phyloP scores from a whole-genome alignment of 805 yeast genomes.

The Starmera dryadoides region DNA sequence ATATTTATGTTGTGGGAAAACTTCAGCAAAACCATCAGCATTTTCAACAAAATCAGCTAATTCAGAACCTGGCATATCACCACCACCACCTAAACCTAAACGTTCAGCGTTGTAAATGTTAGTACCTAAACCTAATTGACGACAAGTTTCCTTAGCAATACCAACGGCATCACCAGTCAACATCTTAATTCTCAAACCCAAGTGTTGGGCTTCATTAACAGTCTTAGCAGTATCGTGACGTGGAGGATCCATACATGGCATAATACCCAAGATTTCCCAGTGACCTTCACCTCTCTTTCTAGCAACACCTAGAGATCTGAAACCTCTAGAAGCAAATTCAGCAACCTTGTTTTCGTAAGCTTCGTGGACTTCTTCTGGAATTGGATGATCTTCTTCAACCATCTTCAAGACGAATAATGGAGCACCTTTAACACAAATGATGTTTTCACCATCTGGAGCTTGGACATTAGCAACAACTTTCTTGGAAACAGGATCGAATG shows the following conservation, averaged over 20 bases:
- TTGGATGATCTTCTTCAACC: constrained; percentile 95
- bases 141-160: constrained; percentile 96
- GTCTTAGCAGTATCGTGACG: constrained; percentile 97
- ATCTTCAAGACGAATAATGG: constrained; percentile 95
- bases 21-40: constrained; percentile 98
- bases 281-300: constrained; percentile 98
- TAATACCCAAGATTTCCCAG: constrained; percentile 96
- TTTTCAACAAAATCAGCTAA: constrained; percentile 96
- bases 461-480: constrained; percentile 93
- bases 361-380: constrained; percentile 89
- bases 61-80: constrained; percentile 96
- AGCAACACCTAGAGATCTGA: constrained; percentile 97
- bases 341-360: constrained; percentile 96
- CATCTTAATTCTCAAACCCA: constrained; percentile 96
- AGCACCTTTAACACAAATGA: constrained; percentile 96
- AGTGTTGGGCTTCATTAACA: constrained; percentile 81
- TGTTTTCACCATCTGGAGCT: constrained; percentile 93
- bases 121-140: constrained; percentile 95
- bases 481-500: constrained; percentile 96
- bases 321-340: constrained; percentile 96
- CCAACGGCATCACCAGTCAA: constrained; percentile 99
- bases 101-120: constrained; percentile 96
- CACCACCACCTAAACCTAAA: constrained; percentile 88
- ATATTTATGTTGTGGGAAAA: constrained; percentile 97
- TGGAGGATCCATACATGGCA: constrained; percentile 99